Evolutionary conservation across 371 early-diverging fungal genomes (phyloP).

Genomic region (Mortierella sp.): DNA sequence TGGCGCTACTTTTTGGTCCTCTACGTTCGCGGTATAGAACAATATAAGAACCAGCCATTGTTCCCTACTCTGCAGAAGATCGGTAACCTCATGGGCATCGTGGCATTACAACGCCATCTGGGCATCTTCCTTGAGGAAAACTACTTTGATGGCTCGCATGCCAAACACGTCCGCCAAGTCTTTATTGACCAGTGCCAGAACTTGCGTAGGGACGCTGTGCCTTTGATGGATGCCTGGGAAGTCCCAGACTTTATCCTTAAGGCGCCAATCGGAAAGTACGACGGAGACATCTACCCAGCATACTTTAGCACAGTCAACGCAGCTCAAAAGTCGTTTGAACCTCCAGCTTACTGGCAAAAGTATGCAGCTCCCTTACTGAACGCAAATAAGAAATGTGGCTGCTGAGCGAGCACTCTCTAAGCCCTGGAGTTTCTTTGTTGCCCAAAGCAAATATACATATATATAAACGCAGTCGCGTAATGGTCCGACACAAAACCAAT

Average conservation of each 20-base stretch:
- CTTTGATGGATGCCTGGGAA: conserved; percentile 71
- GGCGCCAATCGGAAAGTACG: conserved; percentile 74
- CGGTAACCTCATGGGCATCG: conserved; percentile 48
- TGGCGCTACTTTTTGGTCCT: conserved; percentile 53
- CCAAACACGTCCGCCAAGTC: conserved; percentile 60
- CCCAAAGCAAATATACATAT: no score
- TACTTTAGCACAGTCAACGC: conserved; percentile 43
- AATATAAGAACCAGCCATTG: conserved; percentile 36
- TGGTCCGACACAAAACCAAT: no score
- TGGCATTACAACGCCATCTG: conserved; percentile 58
- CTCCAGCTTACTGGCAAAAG: conserved; percentile 53
- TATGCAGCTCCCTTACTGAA: conserved; percentile 41
- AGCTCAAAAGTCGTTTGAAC: conserved; percentile 52
- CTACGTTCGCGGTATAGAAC: conserved; percentile 37
- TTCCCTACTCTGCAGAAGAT: conserved; percentile 52
- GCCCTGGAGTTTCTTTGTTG: no score
- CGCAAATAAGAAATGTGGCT: conserved; percentile 35
- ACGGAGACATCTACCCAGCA: conserved; percentile 72
- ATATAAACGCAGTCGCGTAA: no score
- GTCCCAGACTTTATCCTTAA: conserved; percentile 76
- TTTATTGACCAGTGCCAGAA: conserved; percentile 67
- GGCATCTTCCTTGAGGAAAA: conserved; percentile 68
- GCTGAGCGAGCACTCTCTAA: conserved; percentile 9
- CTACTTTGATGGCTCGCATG: conserved; percentile 61
- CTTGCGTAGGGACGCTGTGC: conserved; percentile 70